phyloP scores from a whole-genome alignment of 768 basidiomycete genomes.

The Tulasnella sp. region DNA sequence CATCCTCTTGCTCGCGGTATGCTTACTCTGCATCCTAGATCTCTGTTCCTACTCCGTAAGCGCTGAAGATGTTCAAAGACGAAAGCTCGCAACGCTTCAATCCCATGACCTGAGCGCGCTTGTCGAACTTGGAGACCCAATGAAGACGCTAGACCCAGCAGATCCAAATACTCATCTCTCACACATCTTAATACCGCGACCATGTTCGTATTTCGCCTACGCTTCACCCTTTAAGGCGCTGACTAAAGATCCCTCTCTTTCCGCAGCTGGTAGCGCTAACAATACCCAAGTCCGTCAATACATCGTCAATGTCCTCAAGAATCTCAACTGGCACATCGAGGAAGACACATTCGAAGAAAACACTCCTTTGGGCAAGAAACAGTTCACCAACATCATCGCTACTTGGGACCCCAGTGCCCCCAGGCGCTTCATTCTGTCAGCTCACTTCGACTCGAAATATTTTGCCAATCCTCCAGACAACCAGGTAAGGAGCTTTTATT shows the following conservation, averaged over 20 bases:
- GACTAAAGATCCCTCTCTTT: background rate
- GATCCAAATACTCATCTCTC: conserved; percentile 68
- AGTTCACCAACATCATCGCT: conserved; percentile 86
- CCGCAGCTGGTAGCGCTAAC: conserved; percentile 61
- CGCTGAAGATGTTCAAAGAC: conserved; percentile 3
- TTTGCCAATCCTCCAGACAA: conserved; percentile 62
- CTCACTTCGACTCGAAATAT: conserved; percentile 92
- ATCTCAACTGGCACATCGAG: conserved; percentile 80
- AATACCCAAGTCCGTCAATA: conserved; percentile 78
- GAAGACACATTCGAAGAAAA: conserved; percentile 67
- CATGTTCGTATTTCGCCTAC: conserved; percentile 43
- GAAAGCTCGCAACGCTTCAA: conserved; percentile 22
- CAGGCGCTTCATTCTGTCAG: conserved; percentile 75
- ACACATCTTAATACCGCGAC: conserved; percentile 76
- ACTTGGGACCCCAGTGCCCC: conserved; percentile 87
- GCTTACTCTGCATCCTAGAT: background rate
- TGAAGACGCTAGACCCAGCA: conserved; percentile 56
- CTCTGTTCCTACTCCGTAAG: background rate
- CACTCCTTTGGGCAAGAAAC: conserved; percentile 74
- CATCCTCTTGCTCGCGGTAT: background rate
- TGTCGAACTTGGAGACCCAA: conserved; percentile 51
- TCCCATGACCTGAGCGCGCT: conserved; percentile 43
- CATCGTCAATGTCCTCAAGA: conserved; percentile 61
- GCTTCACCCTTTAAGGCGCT: conserved; percentile 1
- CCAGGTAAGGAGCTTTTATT: conserved; percentile 46